Conservation (phyloP, 345 rosid genomes). For the Pugionium dolabratum region DNA sequence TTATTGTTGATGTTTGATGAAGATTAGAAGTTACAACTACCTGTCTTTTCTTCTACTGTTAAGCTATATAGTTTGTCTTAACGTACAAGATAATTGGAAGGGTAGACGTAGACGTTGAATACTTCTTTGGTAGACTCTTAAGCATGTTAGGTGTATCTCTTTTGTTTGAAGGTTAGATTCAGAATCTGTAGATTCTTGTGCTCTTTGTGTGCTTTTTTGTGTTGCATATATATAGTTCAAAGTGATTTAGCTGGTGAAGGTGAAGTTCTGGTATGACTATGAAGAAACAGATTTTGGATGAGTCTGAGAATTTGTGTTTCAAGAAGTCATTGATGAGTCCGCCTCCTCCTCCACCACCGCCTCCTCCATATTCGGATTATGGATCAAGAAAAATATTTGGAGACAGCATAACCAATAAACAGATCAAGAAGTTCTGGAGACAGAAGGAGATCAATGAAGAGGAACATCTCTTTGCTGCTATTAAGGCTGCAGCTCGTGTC, state of each 20-base stretch:
- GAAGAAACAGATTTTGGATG: slow-evolving; percentile 51
- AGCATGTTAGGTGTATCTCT: slow-evolving; percentile 39
- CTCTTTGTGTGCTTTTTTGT: not conserved
- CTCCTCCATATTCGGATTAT: slow-evolving; percentile 48
- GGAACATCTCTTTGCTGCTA: slow-evolving; percentile 86
- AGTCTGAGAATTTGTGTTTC: slow-evolving; percentile 28
- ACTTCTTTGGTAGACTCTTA: slow-evolving; percentile 35
- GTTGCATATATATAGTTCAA: slow-evolving; percentile 4
- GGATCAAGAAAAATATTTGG: slow-evolving; percentile 42
- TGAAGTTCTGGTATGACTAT: slow-evolving; percentile 13
- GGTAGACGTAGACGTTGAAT: slow-evolving; percentile 27
- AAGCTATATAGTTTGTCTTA: slow-evolving; percentile 33
- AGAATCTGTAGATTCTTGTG: slow-evolving; percentile 43
- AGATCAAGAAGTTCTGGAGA: slow-evolving; percentile 85
- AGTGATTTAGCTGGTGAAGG: slow-evolving; percentile 30
- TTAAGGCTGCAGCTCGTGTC: slow-evolving; percentile 82
- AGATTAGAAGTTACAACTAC: slow-evolving; percentile 42
- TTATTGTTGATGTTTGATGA: slow-evolving; percentile 16
- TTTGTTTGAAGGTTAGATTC: slow-evolving; percentile 61
- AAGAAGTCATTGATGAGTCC: slow-evolving; percentile 34
- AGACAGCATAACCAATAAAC: slow-evolving; percentile 68
- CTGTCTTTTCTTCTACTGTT: slow-evolving; percentile 39
- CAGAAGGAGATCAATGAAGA: slow-evolving; percentile 68
- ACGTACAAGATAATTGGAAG: slow-evolving; percentile 40
- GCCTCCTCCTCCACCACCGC: slow-evolving; percentile 54